These are phyloP conservation scores for Iris macrosiphon DNA, from an alignment of 106 monocot genomes.

Conservation along the genomic window DNA sequence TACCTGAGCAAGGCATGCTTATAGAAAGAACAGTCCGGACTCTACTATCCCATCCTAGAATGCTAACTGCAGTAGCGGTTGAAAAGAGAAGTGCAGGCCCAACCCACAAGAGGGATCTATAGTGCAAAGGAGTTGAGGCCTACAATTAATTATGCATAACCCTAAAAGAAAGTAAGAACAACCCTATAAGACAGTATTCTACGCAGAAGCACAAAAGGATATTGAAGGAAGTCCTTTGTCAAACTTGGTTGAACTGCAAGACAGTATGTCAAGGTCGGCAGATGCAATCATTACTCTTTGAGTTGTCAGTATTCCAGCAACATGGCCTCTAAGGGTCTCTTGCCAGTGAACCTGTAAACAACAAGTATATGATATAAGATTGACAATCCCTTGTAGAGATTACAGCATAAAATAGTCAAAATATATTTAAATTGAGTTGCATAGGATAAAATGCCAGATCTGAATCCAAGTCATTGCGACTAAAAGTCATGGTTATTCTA, in stretches of 20 bases:
- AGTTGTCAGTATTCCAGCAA: slow-evolving; percentile 92
- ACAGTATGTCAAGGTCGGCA: slow-evolving; percentile 84
- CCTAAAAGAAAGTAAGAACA: background rate
- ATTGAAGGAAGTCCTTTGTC: slow-evolving; percentile 88
- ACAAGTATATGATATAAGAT: slow-evolving; percentile 3
- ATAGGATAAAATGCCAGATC: too few species aligned
- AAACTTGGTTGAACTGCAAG: slow-evolving; percentile 66
- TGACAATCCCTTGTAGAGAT: background rate
- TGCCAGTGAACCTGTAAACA: slow-evolving; percentile 85
- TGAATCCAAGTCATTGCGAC: too few species aligned
- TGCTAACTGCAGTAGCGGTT: slow-evolving; percentile 75
- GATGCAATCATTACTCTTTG: slow-evolving; percentile 77
- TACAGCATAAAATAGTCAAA: too few species aligned
- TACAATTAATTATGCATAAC: slow-evolving; percentile 3
- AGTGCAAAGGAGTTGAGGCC: slow-evolving; percentile 71
- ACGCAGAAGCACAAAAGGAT: slow-evolving; percentile 48
- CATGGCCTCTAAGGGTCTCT: slow-evolving; percentile 81
- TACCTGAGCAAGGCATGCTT: slow-evolving; percentile 80
- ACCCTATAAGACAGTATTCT: background rate
- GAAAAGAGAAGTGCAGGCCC: slow-evolving; percentile 97
- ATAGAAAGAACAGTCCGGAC: slow-evolving; percentile 80
- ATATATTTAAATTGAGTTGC: too few species aligned
- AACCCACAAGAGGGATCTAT: slow-evolving; percentile 84
- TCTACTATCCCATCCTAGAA: slow-evolving; percentile 97
- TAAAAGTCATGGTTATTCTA: too few species aligned